A percentile compares a stretch with the other conserved stretches of the same genome.
Conservation (phyloP, 257 asterid species). For the Scutellaria barbata region DNA sequence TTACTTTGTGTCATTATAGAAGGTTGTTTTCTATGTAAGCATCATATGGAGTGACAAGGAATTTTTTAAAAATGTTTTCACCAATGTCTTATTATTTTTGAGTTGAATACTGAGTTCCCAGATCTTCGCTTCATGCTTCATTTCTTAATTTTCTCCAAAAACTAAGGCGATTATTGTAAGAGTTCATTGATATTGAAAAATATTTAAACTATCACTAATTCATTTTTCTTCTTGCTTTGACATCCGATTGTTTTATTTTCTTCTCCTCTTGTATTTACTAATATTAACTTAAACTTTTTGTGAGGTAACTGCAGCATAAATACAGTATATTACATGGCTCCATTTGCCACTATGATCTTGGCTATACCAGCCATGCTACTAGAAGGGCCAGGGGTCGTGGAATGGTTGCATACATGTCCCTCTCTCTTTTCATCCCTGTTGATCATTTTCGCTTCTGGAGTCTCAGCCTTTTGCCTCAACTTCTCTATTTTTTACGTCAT, state of each 20-base stretch:
- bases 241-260: neutral
- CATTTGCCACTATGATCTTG: slow-evolving; percentile 91
- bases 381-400: slow-evolving; percentile 79
- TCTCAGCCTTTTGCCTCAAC: slow-evolving; percentile 90
- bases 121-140: neutral
- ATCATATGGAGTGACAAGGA: neutral
- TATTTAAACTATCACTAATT: neutral
- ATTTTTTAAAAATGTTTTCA: neutral
- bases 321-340: slow-evolving; percentile 98
- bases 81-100: neutral
- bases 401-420: slow-evolving; percentile 69
- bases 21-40: slow-evolving; percentile 22
- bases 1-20: slow-evolving; percentile 4
- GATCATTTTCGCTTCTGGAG: slow-evolving; percentile 89
- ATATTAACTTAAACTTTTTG: neutral
- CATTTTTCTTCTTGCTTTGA: neutral
- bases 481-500: slow-evolving; percentile 95
- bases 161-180: neutral
- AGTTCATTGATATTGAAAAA: too few relatives aligned
- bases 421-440: slow-evolving; percentile 59
- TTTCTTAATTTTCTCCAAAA: slow-evolving; percentile 14
- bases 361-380: slow-evolving; percentile 82
- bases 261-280: neutral
- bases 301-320: slow-evolving; percentile 63
- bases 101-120: neutral